Evolutionary conservation across 306 rosid genomes (phyloP).

Genomic region (Luffa acutangula): DNA sequence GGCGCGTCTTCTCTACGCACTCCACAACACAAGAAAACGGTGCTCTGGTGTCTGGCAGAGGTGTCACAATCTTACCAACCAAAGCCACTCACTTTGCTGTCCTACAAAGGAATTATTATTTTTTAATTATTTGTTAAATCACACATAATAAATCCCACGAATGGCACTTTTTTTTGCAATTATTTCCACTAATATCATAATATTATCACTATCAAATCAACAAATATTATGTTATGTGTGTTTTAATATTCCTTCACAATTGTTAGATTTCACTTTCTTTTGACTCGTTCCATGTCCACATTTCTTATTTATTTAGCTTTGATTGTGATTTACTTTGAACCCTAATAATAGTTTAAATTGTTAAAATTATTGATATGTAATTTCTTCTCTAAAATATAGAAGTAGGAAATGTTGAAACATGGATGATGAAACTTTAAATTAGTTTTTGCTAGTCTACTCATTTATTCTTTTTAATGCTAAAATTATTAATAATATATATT

Average conservation of each 20-base stretch:
- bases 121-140: not conserved
- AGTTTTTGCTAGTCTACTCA: too few species aligned
- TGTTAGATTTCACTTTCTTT: not conserved
- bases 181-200: not conserved
- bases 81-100: conserved; percentile 2
- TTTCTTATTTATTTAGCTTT: not conserved
- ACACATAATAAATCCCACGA: not conserved
- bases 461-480: too few species aligned
- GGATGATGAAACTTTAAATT: too few species aligned
- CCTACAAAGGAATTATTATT: not conserved
- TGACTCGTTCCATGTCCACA: not conserved
- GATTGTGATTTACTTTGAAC: too few species aligned
- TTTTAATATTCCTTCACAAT: not conserved
- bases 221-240: not conserved
- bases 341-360: too few species aligned
- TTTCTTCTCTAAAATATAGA: too few species aligned
- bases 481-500: too few species aligned
- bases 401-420: too few species aligned
- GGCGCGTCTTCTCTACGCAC: not conserved
- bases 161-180: not conserved
- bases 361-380: too few species aligned
- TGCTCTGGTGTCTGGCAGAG: not conserved
- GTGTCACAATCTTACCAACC: conserved; percentile 12
- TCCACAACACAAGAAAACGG: not conserved
- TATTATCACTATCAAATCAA: not conserved